phyloP scores from a whole-genome alignment of 116 monocot species.

The Papilionanthe hybrid region DNA sequence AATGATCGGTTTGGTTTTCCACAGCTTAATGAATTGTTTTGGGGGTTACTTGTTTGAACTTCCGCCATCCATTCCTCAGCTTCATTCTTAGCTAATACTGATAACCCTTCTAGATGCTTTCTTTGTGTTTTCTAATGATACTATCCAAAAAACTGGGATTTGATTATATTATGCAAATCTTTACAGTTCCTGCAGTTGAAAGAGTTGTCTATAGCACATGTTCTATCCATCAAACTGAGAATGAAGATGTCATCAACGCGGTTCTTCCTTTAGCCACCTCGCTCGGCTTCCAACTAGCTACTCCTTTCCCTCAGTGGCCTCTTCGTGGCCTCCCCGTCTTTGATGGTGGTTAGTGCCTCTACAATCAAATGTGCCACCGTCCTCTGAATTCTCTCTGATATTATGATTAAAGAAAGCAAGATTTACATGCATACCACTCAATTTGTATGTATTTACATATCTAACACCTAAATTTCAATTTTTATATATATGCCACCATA shows the following conservation, averaged over 20 bases:
- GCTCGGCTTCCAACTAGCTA: constrained; percentile 55
- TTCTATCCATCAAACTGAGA: constrained; percentile 76
- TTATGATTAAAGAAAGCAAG: neutral
- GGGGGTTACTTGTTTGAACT: too few relatives aligned
- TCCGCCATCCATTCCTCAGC: too few relatives aligned
- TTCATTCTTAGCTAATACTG: too few relatives aligned
- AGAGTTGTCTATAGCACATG: constrained; percentile 94
- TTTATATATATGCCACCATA: too few relatives aligned
- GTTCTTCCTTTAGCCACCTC: constrained; percentile 72
- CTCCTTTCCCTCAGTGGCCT: constrained; percentile 82
- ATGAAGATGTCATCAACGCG: constrained; percentile 75
- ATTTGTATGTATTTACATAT: too few relatives aligned
- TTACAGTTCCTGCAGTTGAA: constrained; percentile 72
- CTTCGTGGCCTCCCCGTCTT: constrained; percentile 81
- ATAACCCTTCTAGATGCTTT: too few relatives aligned
- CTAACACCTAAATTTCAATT: too few relatives aligned
- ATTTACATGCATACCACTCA: too few relatives aligned
- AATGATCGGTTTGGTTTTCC: too few relatives aligned
- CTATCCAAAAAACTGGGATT: neutral
- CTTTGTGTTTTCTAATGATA: too few relatives aligned
- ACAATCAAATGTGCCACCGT: neutral
- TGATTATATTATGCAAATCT: neutral
- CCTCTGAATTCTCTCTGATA: neutral
- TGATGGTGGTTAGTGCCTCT: constrained; percentile 61
- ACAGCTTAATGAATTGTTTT: too few relatives aligned